Evolutionary conservation across 805 yeast genomes (phyloP).

Genomic region (Pichia gijzeniarum): DNA sequence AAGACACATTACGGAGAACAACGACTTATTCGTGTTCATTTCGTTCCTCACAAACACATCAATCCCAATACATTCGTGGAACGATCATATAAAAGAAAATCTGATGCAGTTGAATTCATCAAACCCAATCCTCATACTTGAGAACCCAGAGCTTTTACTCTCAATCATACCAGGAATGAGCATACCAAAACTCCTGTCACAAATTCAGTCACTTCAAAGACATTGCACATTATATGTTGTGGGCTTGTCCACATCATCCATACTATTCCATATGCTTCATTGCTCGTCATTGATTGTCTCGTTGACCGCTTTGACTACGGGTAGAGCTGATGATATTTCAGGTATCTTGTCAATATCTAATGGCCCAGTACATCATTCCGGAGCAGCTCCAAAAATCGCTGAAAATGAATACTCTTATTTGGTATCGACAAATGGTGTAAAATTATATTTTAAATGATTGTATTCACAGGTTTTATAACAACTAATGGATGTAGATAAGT

Average conservation of each 20-base stretch:
- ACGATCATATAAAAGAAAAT: slow-evolving; percentile 8
- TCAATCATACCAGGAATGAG: slow-evolving; percentile 13
- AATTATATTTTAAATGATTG: slow-evolving; percentile 7
- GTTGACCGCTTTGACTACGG: slow-evolving; percentile 66
- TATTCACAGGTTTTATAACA: no score
- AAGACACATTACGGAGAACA: slow-evolving; percentile 4
- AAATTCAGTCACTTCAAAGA: slow-evolving; percentile 13
- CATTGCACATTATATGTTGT: slow-evolving; percentile 41
- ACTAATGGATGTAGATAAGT: neutral
- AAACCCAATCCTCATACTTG: slow-evolving; percentile 19
- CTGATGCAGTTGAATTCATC: neutral
- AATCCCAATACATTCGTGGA: slow-evolving; percentile 27
- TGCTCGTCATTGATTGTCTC: slow-evolving; percentile 47
- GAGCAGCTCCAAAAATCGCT: neutral
- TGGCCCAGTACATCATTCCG: slow-evolving; percentile 34
- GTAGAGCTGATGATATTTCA: slow-evolving; percentile 76
- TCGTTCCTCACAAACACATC: slow-evolving; percentile 32
- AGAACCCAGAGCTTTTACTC: slow-evolving; percentile 27
- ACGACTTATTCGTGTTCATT: slow-evolving; percentile 30
- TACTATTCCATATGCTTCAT: slow-evolving; percentile 31
- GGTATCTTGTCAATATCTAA: slow-evolving; percentile 57
- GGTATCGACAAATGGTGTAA: slow-evolving; percentile 6
- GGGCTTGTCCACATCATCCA: neutral
- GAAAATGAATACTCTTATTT: slow-evolving; percentile 8
- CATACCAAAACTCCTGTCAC: slow-evolving; percentile 14